Conservation (phyloP, 2,329 filamentous ascomycete genomes). For the Penicillium expansum region DNA sequence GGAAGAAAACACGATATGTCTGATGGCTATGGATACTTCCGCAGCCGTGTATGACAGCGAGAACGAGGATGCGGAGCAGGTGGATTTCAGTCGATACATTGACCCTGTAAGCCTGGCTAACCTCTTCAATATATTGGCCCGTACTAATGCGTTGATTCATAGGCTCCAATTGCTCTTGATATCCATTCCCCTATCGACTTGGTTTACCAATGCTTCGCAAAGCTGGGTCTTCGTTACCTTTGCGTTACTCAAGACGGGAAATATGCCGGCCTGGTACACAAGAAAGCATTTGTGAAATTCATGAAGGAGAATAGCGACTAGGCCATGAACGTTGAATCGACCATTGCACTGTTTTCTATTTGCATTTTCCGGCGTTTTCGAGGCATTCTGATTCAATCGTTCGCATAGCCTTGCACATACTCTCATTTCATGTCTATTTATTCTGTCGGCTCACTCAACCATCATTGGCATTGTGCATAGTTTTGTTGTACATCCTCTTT, state of each 20-base stretch:
- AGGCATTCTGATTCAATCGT: constrained; percentile 2
- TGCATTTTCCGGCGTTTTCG: constrained; percentile 2
- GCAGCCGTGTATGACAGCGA: constrained; percentile 60
- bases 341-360: constrained; percentile 4
- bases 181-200: constrained; percentile 88
- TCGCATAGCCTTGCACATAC: constrained; percentile 21
- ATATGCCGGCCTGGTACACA: constrained; percentile 91
- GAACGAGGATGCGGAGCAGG: constrained; percentile 59
- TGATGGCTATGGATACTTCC: constrained; percentile 70
- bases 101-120: constrained; percentile 65
- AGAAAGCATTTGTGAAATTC: constrained; percentile 95
- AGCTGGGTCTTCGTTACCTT: constrained; percentile 86
- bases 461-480: constrained; percentile 1
- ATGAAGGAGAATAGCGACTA: constrained; percentile 74
- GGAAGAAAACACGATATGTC: constrained; percentile 67
- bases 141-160: background rate
- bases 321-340: constrained; percentile 4
- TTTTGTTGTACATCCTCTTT: background rate
- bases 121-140: background rate
- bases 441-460: background rate
- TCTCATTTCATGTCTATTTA: constrained; percentile 1
- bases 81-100: constrained; percentile 86
- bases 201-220: constrained; percentile 94
- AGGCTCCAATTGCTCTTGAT: constrained; percentile 83
- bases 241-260: constrained; percentile 81